Evolutionary conservation across 2,329 filamentous ascomycete species (phyloP).

Genomic region (Parascedosporium putredinis): DNA sequence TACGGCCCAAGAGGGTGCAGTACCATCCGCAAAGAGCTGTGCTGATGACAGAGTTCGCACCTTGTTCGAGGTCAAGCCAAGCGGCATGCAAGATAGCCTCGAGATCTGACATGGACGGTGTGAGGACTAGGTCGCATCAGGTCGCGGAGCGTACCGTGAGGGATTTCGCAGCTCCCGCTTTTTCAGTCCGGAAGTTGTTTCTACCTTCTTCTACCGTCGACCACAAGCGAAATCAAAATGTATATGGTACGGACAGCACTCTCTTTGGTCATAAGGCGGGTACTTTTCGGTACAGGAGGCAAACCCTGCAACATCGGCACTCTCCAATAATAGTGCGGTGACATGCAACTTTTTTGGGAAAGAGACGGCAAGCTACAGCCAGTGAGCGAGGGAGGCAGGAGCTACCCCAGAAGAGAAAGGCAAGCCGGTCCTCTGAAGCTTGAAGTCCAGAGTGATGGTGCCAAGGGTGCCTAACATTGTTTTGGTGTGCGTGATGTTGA

Average conservation of each 20-base stretch:
- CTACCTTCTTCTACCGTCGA: no score
- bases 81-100: background rate
- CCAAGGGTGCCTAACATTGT: background rate
- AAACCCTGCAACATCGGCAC: background rate
- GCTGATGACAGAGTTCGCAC: background rate
- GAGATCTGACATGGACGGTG: background rate
- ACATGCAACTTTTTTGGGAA: background rate
- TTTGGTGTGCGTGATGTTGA: no score
- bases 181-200: no score
- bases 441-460: background rate
- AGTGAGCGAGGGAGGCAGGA: background rate
- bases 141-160: background rate
- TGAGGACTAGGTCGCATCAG: background rate
- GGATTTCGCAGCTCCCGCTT: no score
- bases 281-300: background rate
- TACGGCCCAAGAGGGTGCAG: no score
- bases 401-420: background rate
- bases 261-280: background rate
- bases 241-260: background rate
- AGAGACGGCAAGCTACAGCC: background rate
- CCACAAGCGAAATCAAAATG: no score
- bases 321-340: constrained; percentile 1
- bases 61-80: background rate
- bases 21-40: background rate
- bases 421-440: background rate